Base-by-base conservation (phyloP, 768 basidiomycete species). In the Xerocomus brunneocitrinus region DNA sequence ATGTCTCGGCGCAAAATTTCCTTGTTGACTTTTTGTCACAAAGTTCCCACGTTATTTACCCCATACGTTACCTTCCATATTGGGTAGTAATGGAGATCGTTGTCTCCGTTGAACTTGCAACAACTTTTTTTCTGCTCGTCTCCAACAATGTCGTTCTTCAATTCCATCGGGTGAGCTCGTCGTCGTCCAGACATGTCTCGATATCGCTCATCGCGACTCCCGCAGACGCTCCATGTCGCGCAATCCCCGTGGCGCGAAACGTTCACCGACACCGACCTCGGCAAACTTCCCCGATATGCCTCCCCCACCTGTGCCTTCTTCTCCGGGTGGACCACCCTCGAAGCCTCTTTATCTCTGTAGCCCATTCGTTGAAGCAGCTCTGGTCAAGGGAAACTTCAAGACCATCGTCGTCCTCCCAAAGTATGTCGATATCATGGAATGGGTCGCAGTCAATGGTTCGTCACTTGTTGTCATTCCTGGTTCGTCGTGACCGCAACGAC, bases 331-430 rank as follows among this genome's bases (percentile, higher is more conserved):
- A 58, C 16, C 38, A 4, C 50, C 56, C 3, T 56, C 62, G 22
- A 91, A 89, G 58, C 87, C 90, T 1, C 74, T 98, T 16, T 97
- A 95, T 66, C 79, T 98, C 10, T 95, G 89, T 70, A 89, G 89
- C 50, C 95, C 95, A 3, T 98, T 98, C 69, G 91, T 89, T 51
- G 94, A 95, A 62, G 88, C 93, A 2, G 92, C 95, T 0, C 79
- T 98, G 41, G 95, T 98, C 54, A 98, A 95, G 70, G 95, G 95
- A 24, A 97, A 94, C 72, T 98, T 97, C 77, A 98, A 95, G 76
- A 97, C 94, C 3, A 98, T 98, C 63, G 94, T 98, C 53, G 89
- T 93, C 73, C 79, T 93, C 50, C 95, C 95, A 7, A 97, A 95
- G 69, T 97, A 95, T 62, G 87, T 91, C 28, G 92, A 95, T 66